Percentiles rank a stretch among this genome's conserved stretches.
Evolutionary conservation across 352 stramenopile genomes (phyloP).

Genomic region (Globisporangium rhizosaccharum): DNA sequence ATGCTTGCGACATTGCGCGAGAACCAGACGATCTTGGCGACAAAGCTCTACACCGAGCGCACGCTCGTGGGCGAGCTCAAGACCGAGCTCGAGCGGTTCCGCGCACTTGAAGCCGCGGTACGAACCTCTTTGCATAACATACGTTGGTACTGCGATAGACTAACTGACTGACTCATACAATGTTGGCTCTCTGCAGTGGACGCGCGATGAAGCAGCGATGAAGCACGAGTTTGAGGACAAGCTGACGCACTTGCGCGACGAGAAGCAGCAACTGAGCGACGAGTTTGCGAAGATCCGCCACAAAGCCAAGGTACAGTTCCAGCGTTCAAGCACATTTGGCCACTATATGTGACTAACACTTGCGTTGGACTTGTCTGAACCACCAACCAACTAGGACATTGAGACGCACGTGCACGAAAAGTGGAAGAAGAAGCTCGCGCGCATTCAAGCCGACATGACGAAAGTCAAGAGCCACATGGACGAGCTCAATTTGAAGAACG

Average conservation of each 20-base stretch:
- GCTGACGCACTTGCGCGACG: slow-evolving; percentile 50
- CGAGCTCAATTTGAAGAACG: slow-evolving; percentile 75
- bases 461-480: slow-evolving; percentile 71
- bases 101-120: slow-evolving; percentile 55
- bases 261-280: slow-evolving; percentile 47
- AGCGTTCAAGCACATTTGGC: no score
- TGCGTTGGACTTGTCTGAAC: background rate
- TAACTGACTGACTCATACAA: slow-evolving; percentile 11
- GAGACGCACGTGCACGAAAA: slow-evolving; percentile 64
- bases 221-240: slow-evolving; percentile 56
- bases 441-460: slow-evolving; percentile 56
- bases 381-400: slow-evolving; percentile 31
- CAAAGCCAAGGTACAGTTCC: slow-evolving; percentile 47
- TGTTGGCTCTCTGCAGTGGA: slow-evolving; percentile 34
- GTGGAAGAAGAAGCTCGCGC: slow-evolving; percentile 72
- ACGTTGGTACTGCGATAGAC: background rate
- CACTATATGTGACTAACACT: background rate
- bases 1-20: slow-evolving; percentile 29
- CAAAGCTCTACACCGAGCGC: slow-evolving; percentile 48
- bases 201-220: slow-evolving; percentile 44
- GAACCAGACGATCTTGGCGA: slow-evolving; percentile 31
- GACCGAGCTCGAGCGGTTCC: slow-evolving; percentile 57
- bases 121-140: slow-evolving; percentile 1
- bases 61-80: slow-evolving; percentile 33
- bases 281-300: slow-evolving; percentile 45